Conservation (phyloP, 768 basidiomycete genomes). For the Rhizopogon roseolus region DNA sequence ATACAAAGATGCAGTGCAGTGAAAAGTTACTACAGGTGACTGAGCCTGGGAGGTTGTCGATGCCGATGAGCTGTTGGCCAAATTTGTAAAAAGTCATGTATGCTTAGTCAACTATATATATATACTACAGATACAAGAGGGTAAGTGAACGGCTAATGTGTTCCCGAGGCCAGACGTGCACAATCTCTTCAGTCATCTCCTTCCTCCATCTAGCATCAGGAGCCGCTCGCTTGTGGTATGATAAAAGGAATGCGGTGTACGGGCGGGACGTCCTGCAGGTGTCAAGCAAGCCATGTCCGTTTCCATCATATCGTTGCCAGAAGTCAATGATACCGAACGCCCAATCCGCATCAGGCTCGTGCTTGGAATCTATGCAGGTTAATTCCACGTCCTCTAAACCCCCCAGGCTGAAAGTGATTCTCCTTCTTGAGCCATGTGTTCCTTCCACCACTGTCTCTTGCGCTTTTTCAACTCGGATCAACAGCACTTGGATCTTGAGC, state of each 20-base stretch:
- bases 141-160: background rate
- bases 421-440: background rate
- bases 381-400: background rate
- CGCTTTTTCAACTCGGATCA: background rate
- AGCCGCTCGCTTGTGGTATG: background rate
- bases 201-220: constrained; percentile 2
- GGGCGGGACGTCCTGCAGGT: background rate
- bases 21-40: too few relatives aligned
- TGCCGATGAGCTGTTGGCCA: too few relatives aligned
- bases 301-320: background rate
- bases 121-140: background rate
- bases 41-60: too few relatives aligned
- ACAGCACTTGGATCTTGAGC: background rate
- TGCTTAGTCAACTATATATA: too few relatives aligned
- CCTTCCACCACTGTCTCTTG: background rate
- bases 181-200: background rate
- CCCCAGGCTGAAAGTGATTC: background rate
- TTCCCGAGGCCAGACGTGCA: background rate
- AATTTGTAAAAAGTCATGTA: too few relatives aligned
- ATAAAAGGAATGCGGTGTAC: constrained; percentile 3
- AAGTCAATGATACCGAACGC: constrained; percentile 1
- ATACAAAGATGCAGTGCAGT: too few relatives aligned
- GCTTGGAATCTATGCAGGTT: background rate
- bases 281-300: background rate
- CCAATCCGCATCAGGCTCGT: background rate